Evolutionary conservation across 1,284 basidiomycete species (phyloP), one percentile per base, ranked within the genome.

Genomic region (Xanthoconium separans): DNA sequence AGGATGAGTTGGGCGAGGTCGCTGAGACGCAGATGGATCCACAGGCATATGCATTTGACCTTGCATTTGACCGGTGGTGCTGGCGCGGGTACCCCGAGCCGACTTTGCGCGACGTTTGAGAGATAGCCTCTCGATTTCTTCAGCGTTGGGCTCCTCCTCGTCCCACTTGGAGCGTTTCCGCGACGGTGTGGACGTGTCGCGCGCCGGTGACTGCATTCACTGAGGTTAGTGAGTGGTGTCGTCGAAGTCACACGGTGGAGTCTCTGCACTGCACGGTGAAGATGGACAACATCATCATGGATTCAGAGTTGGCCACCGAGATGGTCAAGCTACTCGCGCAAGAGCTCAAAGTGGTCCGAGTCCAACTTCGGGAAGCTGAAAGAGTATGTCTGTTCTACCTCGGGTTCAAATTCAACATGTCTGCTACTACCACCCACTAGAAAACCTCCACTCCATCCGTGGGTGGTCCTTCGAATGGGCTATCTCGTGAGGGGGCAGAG

Each of bases 141-240:
- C 71, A 2, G 74, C 70, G 6, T 77, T 75, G 11, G 75, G 75
- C 18, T 76, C 75, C 31, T 78, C 74, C 50, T 76, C 73, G 43
- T 87, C 84, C 87, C 87, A 90, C 70, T 85, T 88, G 13, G 87
- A 87, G 27, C 86, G 78, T 70, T 87, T 89, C 54, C 80, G 76
- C 29, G 80, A 80, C 1, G 81, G 77, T 2, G 79, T 77, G 20
- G 75, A 75, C 7, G 75, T 64, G 29, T 49, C 41, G 42, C 24
- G 37, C 15, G 18, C 34, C 12, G 27, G 43, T 18, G 43, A 61
- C 55, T 45, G 53, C 46, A 43, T 37, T 51, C 43, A 43, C 27
- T 27, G 27, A 27, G 27, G 27, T 24, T 24, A 24, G 24, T 6
- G 24, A 24, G 24, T 8, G 6, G 7, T 27, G 27, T 27, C 27